These are phyloP conservation scores for Chaetothyriales sp. DNA, from an alignment of 2,329 filamentous ascomycete genomes.

Conservation along the genomic window DNA sequence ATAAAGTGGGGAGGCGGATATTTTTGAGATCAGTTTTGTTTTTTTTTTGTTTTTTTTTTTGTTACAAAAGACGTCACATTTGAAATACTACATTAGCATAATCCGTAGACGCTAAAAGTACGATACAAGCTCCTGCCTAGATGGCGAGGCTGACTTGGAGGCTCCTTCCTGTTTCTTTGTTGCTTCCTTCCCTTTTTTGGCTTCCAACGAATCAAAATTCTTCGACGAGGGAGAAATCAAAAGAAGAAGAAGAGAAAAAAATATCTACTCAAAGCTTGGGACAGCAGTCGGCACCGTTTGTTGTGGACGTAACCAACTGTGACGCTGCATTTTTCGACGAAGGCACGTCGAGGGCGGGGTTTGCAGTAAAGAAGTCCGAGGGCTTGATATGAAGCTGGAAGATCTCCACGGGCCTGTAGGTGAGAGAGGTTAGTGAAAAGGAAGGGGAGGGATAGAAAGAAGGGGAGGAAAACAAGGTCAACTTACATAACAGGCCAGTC, in stretches of 20 bases:
- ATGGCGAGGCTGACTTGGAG: too few species aligned
- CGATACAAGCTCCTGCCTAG: too few species aligned
- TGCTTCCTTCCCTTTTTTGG: too few species aligned
- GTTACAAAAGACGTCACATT: too few species aligned
- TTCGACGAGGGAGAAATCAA: too few species aligned
- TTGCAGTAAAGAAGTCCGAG: slow-evolving; percentile 39
- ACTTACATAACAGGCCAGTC: slow-evolving; percentile 36
- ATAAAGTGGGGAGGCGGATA: too few species aligned
- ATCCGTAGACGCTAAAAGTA: too few species aligned
- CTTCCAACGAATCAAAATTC: too few species aligned
- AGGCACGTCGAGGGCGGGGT: slow-evolving; percentile 40
- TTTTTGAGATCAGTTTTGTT: too few species aligned
- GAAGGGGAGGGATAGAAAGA: slow-evolving; percentile 31
- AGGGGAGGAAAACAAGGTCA: slow-evolving; percentile 22
- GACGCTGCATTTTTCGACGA: slow-evolving; percentile 23
- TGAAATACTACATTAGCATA: too few species aligned
- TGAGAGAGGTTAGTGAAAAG: slow-evolving; percentile 45
- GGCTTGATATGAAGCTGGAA: slow-evolving; percentile 35
- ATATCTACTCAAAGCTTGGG: background rate
- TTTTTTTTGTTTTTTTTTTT: too few species aligned
- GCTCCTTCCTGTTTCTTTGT: too few species aligned
- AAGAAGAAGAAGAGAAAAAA: background rate
- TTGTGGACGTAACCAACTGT: background rate
- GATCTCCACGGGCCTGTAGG: slow-evolving; percentile 29
- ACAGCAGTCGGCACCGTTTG: background rate